phyloP scores from a whole-genome alignment of 2,329 filamentous ascomycete genomes.

The Myriosclerotinia scirpicola region DNA sequence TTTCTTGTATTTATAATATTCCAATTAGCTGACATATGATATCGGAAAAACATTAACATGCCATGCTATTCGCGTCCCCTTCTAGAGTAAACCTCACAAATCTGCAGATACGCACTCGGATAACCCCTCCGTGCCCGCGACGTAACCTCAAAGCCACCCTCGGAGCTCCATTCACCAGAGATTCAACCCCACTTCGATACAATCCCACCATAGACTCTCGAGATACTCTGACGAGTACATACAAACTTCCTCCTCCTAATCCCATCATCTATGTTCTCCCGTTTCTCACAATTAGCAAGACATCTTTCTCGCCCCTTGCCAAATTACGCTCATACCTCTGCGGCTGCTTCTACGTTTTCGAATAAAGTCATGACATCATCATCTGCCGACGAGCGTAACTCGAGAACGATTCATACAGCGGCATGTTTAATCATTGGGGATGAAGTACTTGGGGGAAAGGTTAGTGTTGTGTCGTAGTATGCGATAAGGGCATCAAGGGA shows the following conservation, averaged over 20 bases:
- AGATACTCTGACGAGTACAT: too few species aligned
- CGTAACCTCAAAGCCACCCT: too few species aligned
- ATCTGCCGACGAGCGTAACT: slow-evolving; percentile 55
- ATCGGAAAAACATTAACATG: too few species aligned
- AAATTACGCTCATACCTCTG: slow-evolving; percentile 51
- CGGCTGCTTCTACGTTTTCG: slow-evolving; percentile 28
- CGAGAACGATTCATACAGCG: slow-evolving; percentile 78
- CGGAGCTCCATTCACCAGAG: not conserved
- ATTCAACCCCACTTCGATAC: slow-evolving; percentile 11
- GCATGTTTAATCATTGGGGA: slow-evolving; percentile 96
- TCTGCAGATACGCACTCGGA: too few species aligned
- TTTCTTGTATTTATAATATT: slow-evolving; percentile 2
- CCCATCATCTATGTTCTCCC: slow-evolving; percentile 65
- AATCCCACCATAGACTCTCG: too few species aligned
- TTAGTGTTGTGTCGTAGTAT: slow-evolving; percentile 43
- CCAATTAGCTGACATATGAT: not conserved
- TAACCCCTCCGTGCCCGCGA: too few species aligned
- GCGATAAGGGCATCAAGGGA: slow-evolving; percentile 25
- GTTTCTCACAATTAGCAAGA: slow-evolving; percentile 70
- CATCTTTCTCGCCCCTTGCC: slow-evolving; percentile 66
- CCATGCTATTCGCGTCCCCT: too few species aligned
- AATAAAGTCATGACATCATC: slow-evolving; percentile 49
- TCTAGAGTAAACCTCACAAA: too few species aligned
- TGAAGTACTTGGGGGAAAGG: slow-evolving; percentile 93
- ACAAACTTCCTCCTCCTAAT: not conserved